A percentile compares a stretch with the other conserved stretches of the same genome.
These are phyloP conservation scores for Coprinellus aureogranulatus DNA, from an alignment of 768 basidiomycete genomes.

Conservation along the genomic window DNA sequence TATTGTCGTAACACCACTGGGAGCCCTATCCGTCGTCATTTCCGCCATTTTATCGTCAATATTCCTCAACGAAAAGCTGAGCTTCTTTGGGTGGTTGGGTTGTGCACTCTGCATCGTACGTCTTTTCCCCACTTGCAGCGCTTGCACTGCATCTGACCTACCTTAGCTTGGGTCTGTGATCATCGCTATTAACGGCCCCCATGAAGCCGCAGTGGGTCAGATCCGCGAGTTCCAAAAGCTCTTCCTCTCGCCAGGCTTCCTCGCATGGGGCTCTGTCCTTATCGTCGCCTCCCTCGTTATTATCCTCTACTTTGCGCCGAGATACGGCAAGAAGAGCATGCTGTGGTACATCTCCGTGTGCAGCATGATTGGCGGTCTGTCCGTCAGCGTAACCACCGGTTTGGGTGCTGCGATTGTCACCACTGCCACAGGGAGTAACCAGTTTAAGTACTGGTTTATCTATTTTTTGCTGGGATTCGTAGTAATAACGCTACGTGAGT, in stretches of 20 bases:
- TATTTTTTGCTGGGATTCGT: constrained; percentile 88
- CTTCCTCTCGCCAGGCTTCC: constrained; percentile 82
- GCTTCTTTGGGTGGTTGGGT: constrained; percentile 96
- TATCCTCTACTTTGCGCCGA: constrained; percentile 80
- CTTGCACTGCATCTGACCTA: background rate
- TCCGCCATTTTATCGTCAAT: constrained; percentile 90
- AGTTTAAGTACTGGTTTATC: constrained; percentile 92
- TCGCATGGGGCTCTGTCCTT: constrained; percentile 64
- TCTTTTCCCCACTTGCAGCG: constrained; percentile 7
- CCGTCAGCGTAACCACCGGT: constrained; percentile 92
- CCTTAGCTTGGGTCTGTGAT: constrained; percentile 79
- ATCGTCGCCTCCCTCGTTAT: constrained; percentile 67
- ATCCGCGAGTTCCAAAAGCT: constrained; percentile 72
- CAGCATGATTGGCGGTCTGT: constrained; percentile 94
- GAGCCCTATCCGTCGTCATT: constrained; percentile 93
- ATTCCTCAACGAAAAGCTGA: constrained; percentile 89
- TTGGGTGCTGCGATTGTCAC: constrained; percentile 89
- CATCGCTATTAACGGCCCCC: constrained; percentile 86
- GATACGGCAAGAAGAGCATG: constrained; percentile 89
- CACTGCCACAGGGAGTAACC: constrained; percentile 70
- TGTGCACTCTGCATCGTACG: constrained; percentile 87
- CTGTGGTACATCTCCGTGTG: constrained; percentile 94
- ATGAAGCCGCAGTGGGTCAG: constrained; percentile 65
- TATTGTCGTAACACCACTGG: constrained; percentile 93
- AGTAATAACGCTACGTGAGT: constrained; percentile 72